A percentile compares a stretch with the other conserved stretches of the same genome.
phyloP scores from a whole-genome alignment of 192 early-diverging fungal species.

The Coemansia sp. region DNA sequence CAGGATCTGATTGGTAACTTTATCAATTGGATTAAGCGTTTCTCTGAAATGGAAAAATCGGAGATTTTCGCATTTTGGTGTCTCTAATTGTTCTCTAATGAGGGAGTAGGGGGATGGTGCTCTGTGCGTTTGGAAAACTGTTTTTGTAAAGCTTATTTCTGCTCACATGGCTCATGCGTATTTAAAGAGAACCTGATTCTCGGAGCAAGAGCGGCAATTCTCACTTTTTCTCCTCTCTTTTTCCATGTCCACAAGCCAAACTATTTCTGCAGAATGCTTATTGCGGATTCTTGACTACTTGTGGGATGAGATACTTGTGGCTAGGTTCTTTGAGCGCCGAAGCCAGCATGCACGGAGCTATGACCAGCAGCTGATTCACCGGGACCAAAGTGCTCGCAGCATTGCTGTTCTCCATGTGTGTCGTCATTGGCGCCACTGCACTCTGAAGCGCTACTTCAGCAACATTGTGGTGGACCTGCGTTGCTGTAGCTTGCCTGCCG shows the following conservation, averaged over 20 bases:
- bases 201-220: too few species aligned
- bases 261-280: slow-evolving; percentile 34
- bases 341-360: slow-evolving; percentile 24
- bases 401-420: slow-evolving; percentile 37
- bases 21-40: background rate
- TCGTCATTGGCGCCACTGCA: slow-evolving; percentile 18
- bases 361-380: slow-evolving; percentile 41
- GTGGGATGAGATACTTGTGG: slow-evolving; percentile 19
- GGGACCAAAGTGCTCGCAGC: slow-evolving; percentile 11
- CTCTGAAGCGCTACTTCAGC: slow-evolving; percentile 25
- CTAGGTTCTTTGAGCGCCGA: slow-evolving; percentile 21
- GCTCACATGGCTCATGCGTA: background rate
- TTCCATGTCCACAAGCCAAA: slow-evolving; percentile 4
- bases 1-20: background rate
- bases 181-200: slow-evolving; percentile 1
- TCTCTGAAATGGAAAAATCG: background rate
- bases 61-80: too few species aligned
- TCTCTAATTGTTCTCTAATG: too few species aligned
- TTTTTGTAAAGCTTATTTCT: background rate
- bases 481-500: background rate
- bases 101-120: too few species aligned
- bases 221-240: slow-evolving; percentile 2
- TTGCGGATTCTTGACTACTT: slow-evolving; percentile 26
- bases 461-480: slow-evolving; percentile 11
- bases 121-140: too few species aligned